These are phyloP conservation scores for Dalbergia oliveri DNA, from an alignment of 306 rosid species.

Conservation along the genomic window DNA sequence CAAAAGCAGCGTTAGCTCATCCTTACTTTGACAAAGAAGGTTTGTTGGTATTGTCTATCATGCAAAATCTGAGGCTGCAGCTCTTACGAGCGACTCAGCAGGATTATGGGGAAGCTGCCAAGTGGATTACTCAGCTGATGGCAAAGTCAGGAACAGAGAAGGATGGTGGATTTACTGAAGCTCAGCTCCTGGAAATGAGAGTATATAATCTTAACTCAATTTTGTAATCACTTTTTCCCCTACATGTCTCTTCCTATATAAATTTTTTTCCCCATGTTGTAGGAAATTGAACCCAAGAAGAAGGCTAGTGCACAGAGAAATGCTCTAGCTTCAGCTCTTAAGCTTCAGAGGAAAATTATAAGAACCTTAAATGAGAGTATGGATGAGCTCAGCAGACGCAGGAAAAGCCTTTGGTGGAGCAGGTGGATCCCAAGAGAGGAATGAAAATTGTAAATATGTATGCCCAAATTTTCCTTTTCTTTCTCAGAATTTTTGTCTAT, in stretches of 20 bases:
- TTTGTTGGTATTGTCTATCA: constrained; percentile 78
- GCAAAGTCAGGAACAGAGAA: constrained; percentile 89
- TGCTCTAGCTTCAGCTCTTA: constrained; percentile 82
- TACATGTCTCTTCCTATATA: constrained; percentile 9
- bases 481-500: constrained; percentile 52
- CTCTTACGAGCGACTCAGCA: constrained; percentile 84
- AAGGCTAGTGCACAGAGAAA: constrained; percentile 69
- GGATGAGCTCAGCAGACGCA: constrained; percentile 70
- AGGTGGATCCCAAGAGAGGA: constrained; percentile 98
- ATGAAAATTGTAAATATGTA: constrained; percentile 58
- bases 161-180: constrained; percentile 98
- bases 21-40: constrained; percentile 91
- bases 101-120: constrained; percentile 89
- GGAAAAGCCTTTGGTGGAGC: constrained; percentile 97
- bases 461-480: constrained; percentile 32
- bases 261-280: constrained; percentile 31
- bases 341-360: constrained; percentile 76
- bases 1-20: constrained; percentile 88
- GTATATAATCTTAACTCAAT: constrained; percentile 52
- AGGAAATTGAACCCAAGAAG: constrained; percentile 86
- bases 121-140: constrained; percentile 81
- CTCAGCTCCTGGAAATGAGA: constrained; percentile 84
- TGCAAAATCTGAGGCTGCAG: constrained; percentile 83
- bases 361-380: constrained; percentile 88
- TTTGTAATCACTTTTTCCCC: not conserved